Evolutionary conservation across 1,284 basidiomycete species (phyloP), one percentile per base, ranked within the genome.

Genomic region (Phylloboletellus chloephorus): DNA sequence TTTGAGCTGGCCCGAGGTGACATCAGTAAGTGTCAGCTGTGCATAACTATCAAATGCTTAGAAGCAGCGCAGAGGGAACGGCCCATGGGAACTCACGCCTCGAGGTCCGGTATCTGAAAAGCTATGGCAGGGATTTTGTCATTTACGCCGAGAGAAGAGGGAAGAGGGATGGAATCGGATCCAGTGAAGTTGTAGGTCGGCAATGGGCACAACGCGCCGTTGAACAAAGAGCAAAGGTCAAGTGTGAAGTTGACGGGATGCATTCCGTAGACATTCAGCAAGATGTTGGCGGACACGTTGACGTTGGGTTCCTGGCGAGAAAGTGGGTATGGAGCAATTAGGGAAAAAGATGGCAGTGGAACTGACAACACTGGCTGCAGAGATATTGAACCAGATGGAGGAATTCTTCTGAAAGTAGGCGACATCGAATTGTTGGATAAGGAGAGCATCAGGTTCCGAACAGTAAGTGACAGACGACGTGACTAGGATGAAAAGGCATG

Each of bases 391-490:
- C 45, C 71, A 72, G 17, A 88, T 67, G 29, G 83, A 84, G 13
- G 76, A 63, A 56, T 91, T 93, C 43, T 67, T 56, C 34, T 76
- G 72, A 52, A 82, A 79, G 61, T 88, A 93, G 7, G 76, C 69
- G 44, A 93, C 67, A 54, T 90, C 80, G 58, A 94, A 88, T 52
- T 82, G 76, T 61, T 89, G 77, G 34, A 94, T 74, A 52, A 91
- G 78, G 48, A 94, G 72, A 24, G 79, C 76, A 60, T 82, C 79
- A 30, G 88, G 85, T 29, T 86, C 82, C 38, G 82, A 71, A 65
- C 90, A 94, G 62, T 93, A 93, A 13, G 88, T 84, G 51, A 93
- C 88, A 39, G 88, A 86, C 31, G 88, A 88, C 28, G 90, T 89
- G 63, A 83, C 83, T 85, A 53, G 28, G 37, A 41, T 33, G 49